phyloP scores from a whole-genome alignment of 306 rosid genomes.

The Trichosanthes truncata region DNA sequence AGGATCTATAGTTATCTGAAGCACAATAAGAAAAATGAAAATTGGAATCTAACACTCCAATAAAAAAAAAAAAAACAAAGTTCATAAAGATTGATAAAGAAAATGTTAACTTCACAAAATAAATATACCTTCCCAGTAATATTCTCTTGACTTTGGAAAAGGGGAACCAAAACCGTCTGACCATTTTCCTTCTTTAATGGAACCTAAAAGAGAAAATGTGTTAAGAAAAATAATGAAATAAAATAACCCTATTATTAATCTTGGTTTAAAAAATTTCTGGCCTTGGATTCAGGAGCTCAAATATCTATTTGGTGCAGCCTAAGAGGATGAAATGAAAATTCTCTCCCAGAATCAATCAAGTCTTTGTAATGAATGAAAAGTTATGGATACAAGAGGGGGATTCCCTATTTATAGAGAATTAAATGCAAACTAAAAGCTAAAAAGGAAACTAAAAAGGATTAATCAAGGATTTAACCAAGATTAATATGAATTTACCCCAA shows the following conservation, averaged over 20 bases:
- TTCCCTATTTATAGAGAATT: neutral
- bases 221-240: neutral
- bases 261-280: neutral
- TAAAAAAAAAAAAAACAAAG: neutral
- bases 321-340: neutral
- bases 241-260: neutral
- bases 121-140: constrained; percentile 80
- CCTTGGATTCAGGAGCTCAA: neutral
- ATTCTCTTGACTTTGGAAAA: constrained; percentile 96
- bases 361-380: too few species aligned
- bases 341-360: neutral
- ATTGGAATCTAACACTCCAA: neutral
- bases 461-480: neutral
- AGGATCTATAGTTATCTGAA: constrained; percentile 73
- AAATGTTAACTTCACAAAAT: constrained; percentile 3
- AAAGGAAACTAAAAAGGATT: neutral
- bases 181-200: constrained; percentile 86
- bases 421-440: too few species aligned
- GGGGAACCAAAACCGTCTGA: constrained; percentile 73
- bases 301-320: neutral
- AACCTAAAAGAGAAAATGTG: constrained; percentile 30
- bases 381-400: neutral
- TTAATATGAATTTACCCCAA: too few species aligned
- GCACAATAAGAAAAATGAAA: constrained; percentile 14
- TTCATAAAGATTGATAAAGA: neutral